Evolutionary conservation across 139 green algal species (phyloP).

Genomic region (Chlorella ohadii): DNA sequence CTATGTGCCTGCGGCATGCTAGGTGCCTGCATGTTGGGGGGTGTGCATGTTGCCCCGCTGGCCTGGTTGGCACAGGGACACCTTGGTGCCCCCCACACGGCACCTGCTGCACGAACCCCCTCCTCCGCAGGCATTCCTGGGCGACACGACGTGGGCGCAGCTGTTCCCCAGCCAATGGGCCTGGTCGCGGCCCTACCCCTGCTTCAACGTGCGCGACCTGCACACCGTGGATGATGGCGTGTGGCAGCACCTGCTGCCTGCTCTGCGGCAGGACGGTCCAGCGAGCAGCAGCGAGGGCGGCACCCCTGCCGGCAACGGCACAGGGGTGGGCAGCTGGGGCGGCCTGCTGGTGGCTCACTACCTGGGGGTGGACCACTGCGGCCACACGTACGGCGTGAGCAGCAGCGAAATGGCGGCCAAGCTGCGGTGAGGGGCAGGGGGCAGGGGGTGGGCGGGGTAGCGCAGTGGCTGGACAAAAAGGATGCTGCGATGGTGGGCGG

Average conservation of each 20-base stretch:
- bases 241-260: constrained; percentile 59
- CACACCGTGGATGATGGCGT: constrained; percentile 96
- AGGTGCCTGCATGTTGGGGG: background rate
- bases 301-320: background rate
- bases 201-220: constrained; percentile 94
- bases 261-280: constrained; percentile 23
- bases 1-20: too few species aligned
- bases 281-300: too few species aligned
- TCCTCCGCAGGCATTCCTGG: constrained; percentile 66
- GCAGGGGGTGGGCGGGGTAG: background rate
- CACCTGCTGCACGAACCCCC: background rate
- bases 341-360: constrained; percentile 90
- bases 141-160: constrained; percentile 94
- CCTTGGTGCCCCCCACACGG: too few species aligned
- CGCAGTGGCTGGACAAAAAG: background rate
- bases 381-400: constrained; percentile 83
- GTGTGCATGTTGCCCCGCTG: background rate
- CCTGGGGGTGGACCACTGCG: constrained; percentile 95
- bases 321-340: constrained; percentile 74
- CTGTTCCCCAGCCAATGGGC: constrained; percentile 77
- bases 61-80: too few species aligned
- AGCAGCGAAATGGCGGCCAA: constrained; percentile 84
- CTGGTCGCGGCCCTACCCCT: constrained; percentile 80
- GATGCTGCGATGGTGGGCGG: too few species aligned
- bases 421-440: constrained; percentile 51